A percentile compares a stretch with the other conserved stretches of the same genome.
These are phyloP conservation scores for Phytophthora palmivora DNA, from an alignment of 352 stramenopile genomes.

Conservation along the genomic window DNA sequence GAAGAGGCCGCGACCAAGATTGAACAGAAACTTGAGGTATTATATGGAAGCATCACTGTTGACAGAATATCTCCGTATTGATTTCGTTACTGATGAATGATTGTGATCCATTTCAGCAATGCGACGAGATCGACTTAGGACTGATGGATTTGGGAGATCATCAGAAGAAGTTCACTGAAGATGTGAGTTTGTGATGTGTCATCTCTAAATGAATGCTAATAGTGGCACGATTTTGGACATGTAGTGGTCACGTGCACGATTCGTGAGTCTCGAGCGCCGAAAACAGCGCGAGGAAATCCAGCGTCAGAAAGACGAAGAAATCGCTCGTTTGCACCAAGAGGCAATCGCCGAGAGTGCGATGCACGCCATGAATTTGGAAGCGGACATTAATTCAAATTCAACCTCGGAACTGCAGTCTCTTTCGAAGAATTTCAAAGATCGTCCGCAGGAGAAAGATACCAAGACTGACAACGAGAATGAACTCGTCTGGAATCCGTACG, in stretches of 20 bases:
- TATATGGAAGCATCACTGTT: background rate
- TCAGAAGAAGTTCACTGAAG: constrained; percentile 67
- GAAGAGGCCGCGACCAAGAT: constrained; percentile 65
- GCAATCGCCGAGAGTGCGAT: constrained; percentile 76
- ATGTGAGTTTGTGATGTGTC: constrained; percentile 43
- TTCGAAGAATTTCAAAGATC: constrained; percentile 64
- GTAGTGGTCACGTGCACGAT: constrained; percentile 70
- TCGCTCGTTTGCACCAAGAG: constrained; percentile 69
- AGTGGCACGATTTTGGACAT: background rate
- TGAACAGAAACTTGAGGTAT: constrained; percentile 78
- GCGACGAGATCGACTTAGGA: constrained; percentile 82
- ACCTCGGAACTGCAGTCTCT: constrained; percentile 63
- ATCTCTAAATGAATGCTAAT: too few relatives aligned
- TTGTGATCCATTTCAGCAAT: constrained; percentile 57
- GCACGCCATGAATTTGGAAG: constrained; percentile 77
- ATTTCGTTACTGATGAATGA: constrained; percentile 2
- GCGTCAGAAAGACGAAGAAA: constrained; percentile 72
- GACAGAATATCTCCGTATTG: background rate
- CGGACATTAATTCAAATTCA: constrained; percentile 60
- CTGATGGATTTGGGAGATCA: constrained; percentile 78
- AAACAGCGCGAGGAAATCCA: constrained; percentile 71
- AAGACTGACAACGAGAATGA: constrained; percentile 73
- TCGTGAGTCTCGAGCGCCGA: constrained; percentile 56
- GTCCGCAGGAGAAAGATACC: constrained; percentile 59
- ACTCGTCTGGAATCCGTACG: constrained; percentile 88